Base-by-base conservation (phyloP, 108 stramenopile genomes). In the Nitzschia sp. region DNA sequence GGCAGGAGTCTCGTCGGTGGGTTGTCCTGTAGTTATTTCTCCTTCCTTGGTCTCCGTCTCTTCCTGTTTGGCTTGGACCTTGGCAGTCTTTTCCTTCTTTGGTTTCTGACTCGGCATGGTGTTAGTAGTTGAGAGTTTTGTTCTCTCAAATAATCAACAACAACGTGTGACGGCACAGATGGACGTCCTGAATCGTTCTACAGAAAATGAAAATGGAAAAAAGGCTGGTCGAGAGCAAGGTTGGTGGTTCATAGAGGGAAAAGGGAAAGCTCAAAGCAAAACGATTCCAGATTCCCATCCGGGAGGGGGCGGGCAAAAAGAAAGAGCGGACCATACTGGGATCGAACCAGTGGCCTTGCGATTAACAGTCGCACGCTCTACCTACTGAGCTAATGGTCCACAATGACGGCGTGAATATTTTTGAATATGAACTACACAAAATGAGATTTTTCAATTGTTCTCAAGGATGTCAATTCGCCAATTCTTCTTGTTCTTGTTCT, bases 281-380 rank as follows among this genome's bases (percentile, higher is more conserved):
- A 48, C 5, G 6, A 48, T 17, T 48, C 46, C 17, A 48, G 46
- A 48, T 15, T 17, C 46, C 14, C 6, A 48, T 17, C 2, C 3
- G 17, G 9, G 46, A 5, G n/a, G 14, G 14, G 46, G 3, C 46
- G 46, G 5, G 46, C 46, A 48, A 48, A 48, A 48, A 6, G 7
- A 40, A 37, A 41, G 8, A 58, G 1, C 75, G 75, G 69, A 77
- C 76, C 43, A 77, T 77, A 70, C 20, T 48, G 69, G 76, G 76
- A 67, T 77, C 76, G 76, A 77, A 77, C 76, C 69, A 48, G 17
- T 70, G 76, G 57, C 76, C 76, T 77, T 71, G 70, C 64, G 76
- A 77, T 77, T 77, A 77, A 77, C 76, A 77, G 76, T 77, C 76
- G 64, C 70, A 71, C 76, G 76, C 75, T 76, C 75, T 76, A 38